Percentiles rank a stretch among this genome's conserved stretches.
Evolutionary conservation across 257 asterid genomes (phyloP).

Genomic region (Nicotiana paniculata): DNA sequence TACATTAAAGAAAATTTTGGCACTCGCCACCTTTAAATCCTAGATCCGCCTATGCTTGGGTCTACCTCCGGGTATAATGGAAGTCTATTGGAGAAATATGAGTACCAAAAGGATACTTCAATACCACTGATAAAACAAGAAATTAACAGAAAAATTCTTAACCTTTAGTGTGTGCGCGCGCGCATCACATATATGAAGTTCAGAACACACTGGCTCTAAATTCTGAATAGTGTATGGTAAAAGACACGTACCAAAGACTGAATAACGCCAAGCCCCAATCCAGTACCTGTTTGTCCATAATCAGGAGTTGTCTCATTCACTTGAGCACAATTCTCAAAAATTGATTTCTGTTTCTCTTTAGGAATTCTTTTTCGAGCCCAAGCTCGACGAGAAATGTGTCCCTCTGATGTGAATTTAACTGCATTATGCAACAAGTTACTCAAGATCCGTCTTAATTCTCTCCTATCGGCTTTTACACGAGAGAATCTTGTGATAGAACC

Average conservation of each 20-base stretch:
- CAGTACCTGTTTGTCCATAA: constrained; percentile 52
- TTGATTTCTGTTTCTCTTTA: constrained; percentile 46
- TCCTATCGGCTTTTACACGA: constrained; percentile 53
- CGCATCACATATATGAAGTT: neutral
- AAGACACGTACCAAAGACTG: constrained; percentile 51
- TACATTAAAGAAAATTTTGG: no score
- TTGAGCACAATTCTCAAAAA: constrained; percentile 76
- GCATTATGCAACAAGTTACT: constrained; percentile 70
- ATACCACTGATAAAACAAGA: no score
- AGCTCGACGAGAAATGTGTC: constrained; percentile 55
- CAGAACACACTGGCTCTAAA: neutral
- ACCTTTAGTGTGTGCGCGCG: no score
- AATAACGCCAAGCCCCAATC: constrained; percentile 76
- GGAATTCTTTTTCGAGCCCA: constrained; percentile 70
- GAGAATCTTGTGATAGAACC: constrained; percentile 35
- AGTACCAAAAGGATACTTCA: no score
- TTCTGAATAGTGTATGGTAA: neutral
- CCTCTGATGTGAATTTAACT: constrained; percentile 64
- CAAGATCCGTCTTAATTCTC: constrained; percentile 59
- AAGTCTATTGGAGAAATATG: neutral
- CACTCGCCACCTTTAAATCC: no score
- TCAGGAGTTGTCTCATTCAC: constrained; percentile 40
- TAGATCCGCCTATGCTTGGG: no score
- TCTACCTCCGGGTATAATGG: no score
- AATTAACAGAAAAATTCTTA: no score